phyloP scores from a whole-genome alignment of 306 rosid genomes.

The Acacia confusa region DNA sequence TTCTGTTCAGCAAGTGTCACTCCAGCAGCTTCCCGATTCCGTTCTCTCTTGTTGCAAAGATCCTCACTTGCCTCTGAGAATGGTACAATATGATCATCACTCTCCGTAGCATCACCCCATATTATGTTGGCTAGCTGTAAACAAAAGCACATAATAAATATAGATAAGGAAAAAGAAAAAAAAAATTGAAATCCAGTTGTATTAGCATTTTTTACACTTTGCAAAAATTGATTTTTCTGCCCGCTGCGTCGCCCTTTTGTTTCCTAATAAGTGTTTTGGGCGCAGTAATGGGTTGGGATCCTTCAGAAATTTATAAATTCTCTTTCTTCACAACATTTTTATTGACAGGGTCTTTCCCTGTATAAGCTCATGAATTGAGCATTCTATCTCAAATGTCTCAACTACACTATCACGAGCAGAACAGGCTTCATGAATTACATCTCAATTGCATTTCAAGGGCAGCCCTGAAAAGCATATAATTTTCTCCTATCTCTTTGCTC shows the following conservation, averaged over 20 bases:
- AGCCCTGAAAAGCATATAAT: neutral
- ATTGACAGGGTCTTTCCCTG: neutral
- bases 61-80: conserved; percentile 64
- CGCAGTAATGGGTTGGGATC: neutral
- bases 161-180: conserved; percentile 10
- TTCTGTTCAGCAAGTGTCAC: conserved; percentile 54
- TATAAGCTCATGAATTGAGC: neutral
- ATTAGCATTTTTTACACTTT: conserved; percentile 4
- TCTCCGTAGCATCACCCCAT: conserved; percentile 83
- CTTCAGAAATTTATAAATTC: neutral
- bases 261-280: neutral
- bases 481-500: neutral
- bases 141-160: conserved; percentile 27
- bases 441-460: neutral
- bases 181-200: neutral
- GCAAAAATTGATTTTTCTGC: neutral
- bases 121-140: conserved; percentile 89
- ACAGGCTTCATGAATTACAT: neutral
- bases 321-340: neutral
- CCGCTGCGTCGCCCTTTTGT: neutral
- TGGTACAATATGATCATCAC: conserved; percentile 92
- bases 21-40: conserved; percentile 51
- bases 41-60: conserved; percentile 54
- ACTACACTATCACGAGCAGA: neutral
- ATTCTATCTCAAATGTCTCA: neutral